phyloP scores from a whole-genome alignment of 306 rosid genomes.

The Quercus ilex region DNA sequence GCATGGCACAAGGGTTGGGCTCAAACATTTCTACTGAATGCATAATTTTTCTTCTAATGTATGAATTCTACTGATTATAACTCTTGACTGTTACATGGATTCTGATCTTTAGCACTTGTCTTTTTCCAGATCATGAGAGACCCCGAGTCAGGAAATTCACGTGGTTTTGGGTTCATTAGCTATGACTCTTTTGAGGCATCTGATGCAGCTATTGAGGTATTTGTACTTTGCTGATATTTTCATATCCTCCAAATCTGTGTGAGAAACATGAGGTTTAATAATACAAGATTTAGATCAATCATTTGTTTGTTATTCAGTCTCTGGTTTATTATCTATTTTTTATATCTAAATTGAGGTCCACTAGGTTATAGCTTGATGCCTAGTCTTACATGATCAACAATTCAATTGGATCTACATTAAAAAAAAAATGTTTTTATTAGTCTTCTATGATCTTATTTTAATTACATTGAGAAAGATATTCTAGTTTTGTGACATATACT shows the following conservation, averaged over 20 bases:
- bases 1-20: not conserved
- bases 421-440: not conserved
- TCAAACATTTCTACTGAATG: conserved; percentile 4
- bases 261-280: not conserved
- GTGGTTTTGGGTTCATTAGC: conserved; percentile 98
- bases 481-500: not conserved
- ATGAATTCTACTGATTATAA: not conserved
- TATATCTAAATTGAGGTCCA: not conserved
- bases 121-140: conserved; percentile 95
- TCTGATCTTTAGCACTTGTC: conserved; percentile 20
- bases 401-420: not conserved
- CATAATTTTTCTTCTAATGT: not conserved
- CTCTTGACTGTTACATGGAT: not conserved
- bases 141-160: conserved; percentile 95
- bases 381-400: not conserved
- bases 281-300: not conserved
- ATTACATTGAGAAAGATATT: not conserved
- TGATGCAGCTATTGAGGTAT: conserved; percentile 96
- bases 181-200: conserved; percentile 99
- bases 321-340: not conserved
- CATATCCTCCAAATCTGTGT: not conserved
- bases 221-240: not conserved
- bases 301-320: not conserved
- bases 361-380: not conserved
- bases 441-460: not conserved